Base-by-base conservation (phyloP, 345 rosid genomes). In the Raphanus sativus region DNA sequence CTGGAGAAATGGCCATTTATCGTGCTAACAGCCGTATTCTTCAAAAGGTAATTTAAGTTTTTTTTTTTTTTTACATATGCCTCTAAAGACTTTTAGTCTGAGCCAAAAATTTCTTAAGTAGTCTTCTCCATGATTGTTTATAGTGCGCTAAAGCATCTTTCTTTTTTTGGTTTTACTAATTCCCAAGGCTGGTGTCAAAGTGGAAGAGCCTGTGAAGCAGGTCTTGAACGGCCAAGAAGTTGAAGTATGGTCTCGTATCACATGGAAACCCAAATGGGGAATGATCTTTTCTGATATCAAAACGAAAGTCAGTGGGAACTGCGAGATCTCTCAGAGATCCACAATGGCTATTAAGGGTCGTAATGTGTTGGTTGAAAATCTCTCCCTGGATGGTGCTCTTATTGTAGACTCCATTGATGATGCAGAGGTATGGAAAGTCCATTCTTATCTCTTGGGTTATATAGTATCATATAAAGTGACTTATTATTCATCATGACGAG, bases 261-360 rank as follows among this genome's bases (percentile, higher is more conserved):
- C 82, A 42, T 92, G 98, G 99, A 88, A 87, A 73, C 94, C 98
- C 28, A 88, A 86, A 76, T 95, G 99, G 99, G 98, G 94, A 60
- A 62, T 88, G 73, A 85, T 91, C 36, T 92, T 90, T 79, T 67
- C 89, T 8, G 97, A 90, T 4, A 76, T 95, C 71, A 88, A 89
- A 78, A 80, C 68, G 8, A 95, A 92, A 90, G 85, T 89, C 3
- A 25, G 79, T 3, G 88, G 87, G 67, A 87, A 67, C 80, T 87
- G 89, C 74, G 83, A 89, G 9, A 52, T 94, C 40, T 86, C 98
- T 84, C 94, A 83, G 56, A 88, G 80, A 70, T 94, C 98, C 1
- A 86, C 91, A 0, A 40, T 91, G 89, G 94, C 84, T 69, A 82
- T 92, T n/a, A 85, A 78, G 63, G 99, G 99, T 56, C 80, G 75